A percentile compares a stretch with the other conserved stretches of the same genome.
Evolutionary conservation across 2,329 filamentous ascomycete genomes (phyloP).

Genomic region (Verticillium alfalfae): DNA sequence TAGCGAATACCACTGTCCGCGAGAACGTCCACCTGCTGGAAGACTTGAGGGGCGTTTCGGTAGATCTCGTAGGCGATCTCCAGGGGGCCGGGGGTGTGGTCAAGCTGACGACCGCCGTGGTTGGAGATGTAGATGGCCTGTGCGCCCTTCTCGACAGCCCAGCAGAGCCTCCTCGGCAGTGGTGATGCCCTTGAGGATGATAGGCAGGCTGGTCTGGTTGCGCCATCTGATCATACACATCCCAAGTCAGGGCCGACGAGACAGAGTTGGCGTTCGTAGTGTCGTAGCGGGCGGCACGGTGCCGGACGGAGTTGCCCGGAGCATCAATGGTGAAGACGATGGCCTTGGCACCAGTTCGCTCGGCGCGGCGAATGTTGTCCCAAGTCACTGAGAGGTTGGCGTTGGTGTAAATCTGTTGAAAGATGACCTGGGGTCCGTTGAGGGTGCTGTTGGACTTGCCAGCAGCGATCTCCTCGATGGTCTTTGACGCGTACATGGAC

Average conservation of each 20-base stretch:
- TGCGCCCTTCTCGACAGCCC: constrained; percentile 24
- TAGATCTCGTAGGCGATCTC: constrained; percentile 24
- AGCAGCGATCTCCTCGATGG: constrained; percentile 25
- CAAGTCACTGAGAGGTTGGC: constrained; percentile 25
- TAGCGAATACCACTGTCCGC: constrained; percentile 31
- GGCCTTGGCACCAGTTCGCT: constrained; percentile 26
- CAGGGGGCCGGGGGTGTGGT: constrained; percentile 25
- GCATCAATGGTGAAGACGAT: constrained; percentile 31
- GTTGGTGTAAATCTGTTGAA: constrained; percentile 28
- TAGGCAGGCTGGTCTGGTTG: constrained; percentile 24
- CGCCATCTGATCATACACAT: constrained; percentile 20
- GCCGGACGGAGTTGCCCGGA: constrained; percentile 11
- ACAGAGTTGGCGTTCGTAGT: constrained; percentile 10
- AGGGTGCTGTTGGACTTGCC: constrained; percentile 16
- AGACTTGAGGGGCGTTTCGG: constrained; percentile 28
- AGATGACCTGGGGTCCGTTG: constrained; percentile 21
- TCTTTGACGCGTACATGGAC: constrained; percentile 21
- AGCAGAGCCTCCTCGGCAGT: constrained; percentile 28
- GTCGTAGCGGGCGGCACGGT: constrained; percentile 15
- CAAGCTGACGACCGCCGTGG: constrained; percentile 35
- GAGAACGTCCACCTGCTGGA: constrained; percentile 26
- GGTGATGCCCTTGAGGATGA: constrained; percentile 31
- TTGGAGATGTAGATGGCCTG: constrained; percentile 33
- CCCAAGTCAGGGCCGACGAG: constrained; percentile 15
- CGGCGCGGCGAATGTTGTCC: constrained; percentile 24